These are phyloP conservation scores for Ophiostoma triangulosporum DNA, from an alignment of 2,329 filamentous ascomycete species.

Conservation along the genomic window DNA sequence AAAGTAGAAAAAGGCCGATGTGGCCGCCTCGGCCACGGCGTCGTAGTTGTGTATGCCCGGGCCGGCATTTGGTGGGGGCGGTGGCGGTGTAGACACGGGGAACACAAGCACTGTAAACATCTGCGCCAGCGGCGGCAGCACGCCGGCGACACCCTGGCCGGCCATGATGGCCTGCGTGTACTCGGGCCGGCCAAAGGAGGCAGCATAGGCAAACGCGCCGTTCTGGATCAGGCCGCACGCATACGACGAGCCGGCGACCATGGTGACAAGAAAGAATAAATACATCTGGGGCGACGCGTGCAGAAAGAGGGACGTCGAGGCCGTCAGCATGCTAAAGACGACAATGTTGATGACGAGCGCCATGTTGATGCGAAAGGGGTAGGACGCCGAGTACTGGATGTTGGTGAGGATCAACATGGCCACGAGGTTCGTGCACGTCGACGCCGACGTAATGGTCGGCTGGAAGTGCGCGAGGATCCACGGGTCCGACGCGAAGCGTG, in stretches of 20 bases:
- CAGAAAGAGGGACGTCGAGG: slow-evolving; percentile 61
- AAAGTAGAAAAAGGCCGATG: slow-evolving; percentile 82
- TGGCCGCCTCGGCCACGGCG: slow-evolving; percentile 30
- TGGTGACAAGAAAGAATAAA: slow-evolving; percentile 67
- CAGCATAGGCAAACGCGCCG: slow-evolving; percentile 82
- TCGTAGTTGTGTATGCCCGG: slow-evolving; percentile 16
- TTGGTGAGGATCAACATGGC: slow-evolving; percentile 66
- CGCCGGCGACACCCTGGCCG: slow-evolving; percentile 82
- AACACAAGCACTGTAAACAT: slow-evolving; percentile 68
- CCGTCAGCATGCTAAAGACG: slow-evolving; percentile 63
- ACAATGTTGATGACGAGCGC: slow-evolving; percentile 66
- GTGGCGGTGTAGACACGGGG: slow-evolving; percentile 23
- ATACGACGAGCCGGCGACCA: slow-evolving; percentile 66
- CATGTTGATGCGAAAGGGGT: slow-evolving; percentile 70
- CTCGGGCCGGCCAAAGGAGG: slow-evolving; percentile 69
- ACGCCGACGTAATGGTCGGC: slow-evolving; percentile 75
- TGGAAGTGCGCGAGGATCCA: slow-evolving; percentile 76
- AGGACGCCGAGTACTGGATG: slow-evolving; percentile 70
- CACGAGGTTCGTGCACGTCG: slow-evolving; percentile 67
- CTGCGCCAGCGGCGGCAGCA: slow-evolving; percentile 77
- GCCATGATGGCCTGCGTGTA: slow-evolving; percentile 97
- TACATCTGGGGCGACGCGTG: slow-evolving; percentile 51
- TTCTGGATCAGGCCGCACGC: slow-evolving; percentile 85
- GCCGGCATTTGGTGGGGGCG: background rate
- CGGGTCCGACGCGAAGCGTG: slow-evolving; percentile 57